A percentile compares a stretch with the other conserved stretches of the same genome.
Conservation (phyloP, 2,329 filamentous ascomycete species). For the Fusarium lateritium region DNA sequence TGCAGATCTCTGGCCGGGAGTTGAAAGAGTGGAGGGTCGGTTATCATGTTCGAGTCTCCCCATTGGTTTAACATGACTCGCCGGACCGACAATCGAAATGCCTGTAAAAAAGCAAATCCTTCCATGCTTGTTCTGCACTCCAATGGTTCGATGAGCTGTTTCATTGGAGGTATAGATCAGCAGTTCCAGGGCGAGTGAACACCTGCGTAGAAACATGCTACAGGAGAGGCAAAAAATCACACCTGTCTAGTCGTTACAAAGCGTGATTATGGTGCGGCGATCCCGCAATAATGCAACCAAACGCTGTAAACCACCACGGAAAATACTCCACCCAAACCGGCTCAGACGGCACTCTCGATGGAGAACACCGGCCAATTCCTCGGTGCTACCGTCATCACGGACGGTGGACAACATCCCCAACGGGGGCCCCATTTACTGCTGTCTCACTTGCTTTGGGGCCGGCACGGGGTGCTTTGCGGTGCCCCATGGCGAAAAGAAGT, state of each 20-base stretch:
- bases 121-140: background rate
- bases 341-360: constrained; percentile 40
- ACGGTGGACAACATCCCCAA: constrained; percentile 27
- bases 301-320: constrained; percentile 1
- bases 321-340: constrained; percentile 28
- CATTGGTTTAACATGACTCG: constrained; percentile 18
- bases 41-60: background rate
- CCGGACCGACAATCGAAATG: constrained; percentile 23
- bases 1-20: constrained; percentile 27
- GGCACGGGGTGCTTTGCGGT: constrained; percentile 18
- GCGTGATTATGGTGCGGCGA: constrained; percentile 25
- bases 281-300: constrained; percentile 17
- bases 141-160: constrained; percentile 32
- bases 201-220: constrained; percentile 14
- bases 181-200: constrained; percentile 15
- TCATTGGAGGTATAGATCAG: constrained; percentile 4
- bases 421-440: constrained; percentile 3
- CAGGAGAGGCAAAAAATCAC: background rate
- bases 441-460: constrained; percentile 1
- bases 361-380: constrained; percentile 44
- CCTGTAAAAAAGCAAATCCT: background rate
- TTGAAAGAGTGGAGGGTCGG: background rate
- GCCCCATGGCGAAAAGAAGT: constrained; percentile 33
- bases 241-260: background rate
- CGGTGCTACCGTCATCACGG: constrained; percentile 45